A percentile compares a stretch with the other conserved stretches of the same genome.
phyloP scores from a whole-genome alignment of 768 basidiomycete species.

The Leccinum imitatum region DNA sequence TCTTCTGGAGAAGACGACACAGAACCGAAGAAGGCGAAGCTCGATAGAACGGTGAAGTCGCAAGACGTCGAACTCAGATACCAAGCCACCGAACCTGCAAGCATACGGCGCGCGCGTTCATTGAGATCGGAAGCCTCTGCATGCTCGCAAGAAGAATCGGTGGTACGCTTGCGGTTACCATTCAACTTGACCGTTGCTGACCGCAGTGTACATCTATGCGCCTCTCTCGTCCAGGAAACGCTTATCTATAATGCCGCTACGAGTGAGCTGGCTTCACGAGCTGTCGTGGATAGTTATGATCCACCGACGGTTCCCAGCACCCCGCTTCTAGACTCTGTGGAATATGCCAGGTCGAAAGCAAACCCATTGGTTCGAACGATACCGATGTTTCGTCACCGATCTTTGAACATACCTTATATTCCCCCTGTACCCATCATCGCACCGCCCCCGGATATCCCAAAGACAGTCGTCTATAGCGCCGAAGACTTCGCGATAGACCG shows the following conservation, averaged over 20 bases:
- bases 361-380: slow-evolving; percentile 28
- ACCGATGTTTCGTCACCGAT: slow-evolving; percentile 2
- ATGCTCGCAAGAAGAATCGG: slow-evolving; percentile 7
- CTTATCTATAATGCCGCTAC: slow-evolving; percentile 6
- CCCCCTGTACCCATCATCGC: slow-evolving; percentile 52
- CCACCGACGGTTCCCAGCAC: slow-evolving; percentile 27
- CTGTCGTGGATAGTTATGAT: slow-evolving; percentile 2
- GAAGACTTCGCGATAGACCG: slow-evolving; percentile 48
- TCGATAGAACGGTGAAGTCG: slow-evolving; percentile 3
- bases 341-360: slow-evolving; percentile 21
- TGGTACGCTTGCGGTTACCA: slow-evolving; percentile 3
- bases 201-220: slow-evolving; percentile 10
- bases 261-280: neutral
- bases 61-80: slow-evolving; percentile 9
- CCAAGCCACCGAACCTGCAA: slow-evolving; percentile 37
- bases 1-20: neutral
- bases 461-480: slow-evolving; percentile 23
- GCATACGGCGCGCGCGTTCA: slow-evolving; percentile 41
- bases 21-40: slow-evolving; percentile 21
- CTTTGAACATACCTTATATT: slow-evolving; percentile 33
- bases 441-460: slow-evolving; percentile 41
- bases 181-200: neutral
- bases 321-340: slow-evolving; percentile 25
- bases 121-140: slow-evolving; percentile 32
- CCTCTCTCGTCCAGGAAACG: slow-evolving; percentile 8